Conservation (phyloP, 2,329 filamentous ascomycete species). For the Bertia moriformis region DNA sequence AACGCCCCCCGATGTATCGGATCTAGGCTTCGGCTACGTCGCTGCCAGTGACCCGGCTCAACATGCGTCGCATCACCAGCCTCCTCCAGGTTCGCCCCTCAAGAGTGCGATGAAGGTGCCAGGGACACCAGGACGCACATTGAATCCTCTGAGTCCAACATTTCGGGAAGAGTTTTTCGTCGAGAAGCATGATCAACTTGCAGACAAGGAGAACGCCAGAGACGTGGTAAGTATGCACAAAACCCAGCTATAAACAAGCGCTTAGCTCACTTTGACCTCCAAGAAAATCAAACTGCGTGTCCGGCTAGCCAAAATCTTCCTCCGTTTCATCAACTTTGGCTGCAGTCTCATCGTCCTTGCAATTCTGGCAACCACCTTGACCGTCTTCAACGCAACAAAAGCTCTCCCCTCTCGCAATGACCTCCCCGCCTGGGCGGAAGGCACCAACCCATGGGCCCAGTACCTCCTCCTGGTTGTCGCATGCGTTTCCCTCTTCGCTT, state of each 20-base stretch:
- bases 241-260: background rate
- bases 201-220: constrained; percentile 74
- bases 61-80: background rate
- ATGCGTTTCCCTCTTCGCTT: constrained; percentile 66
- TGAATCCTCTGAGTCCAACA: constrained; percentile 79
- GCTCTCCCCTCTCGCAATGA: constrained; percentile 60
- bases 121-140: constrained; percentile 59
- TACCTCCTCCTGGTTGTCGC: constrained; percentile 67
- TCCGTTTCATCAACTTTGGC: constrained; percentile 92
- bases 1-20: constrained; percentile 12
- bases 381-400: constrained; percentile 83
- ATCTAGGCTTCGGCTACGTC: background rate
- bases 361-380: constrained; percentile 76
- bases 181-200: constrained; percentile 68
- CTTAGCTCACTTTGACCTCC: constrained; percentile 1
- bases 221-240: constrained; percentile 70
- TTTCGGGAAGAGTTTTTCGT: constrained; percentile 77
- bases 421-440: constrained; percentile 69
- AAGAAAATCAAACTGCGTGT: constrained; percentile 89
- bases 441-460: constrained; percentile 79
- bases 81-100: constrained; percentile 40
- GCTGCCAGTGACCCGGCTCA: background rate
- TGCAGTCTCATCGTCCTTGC: constrained; percentile 89
- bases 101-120: constrained; percentile 85
- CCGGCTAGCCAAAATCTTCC: constrained; percentile 80